Conservation (phyloP, 805 yeast genomes). For the Wickerhamiella domercqiae region DNA sequence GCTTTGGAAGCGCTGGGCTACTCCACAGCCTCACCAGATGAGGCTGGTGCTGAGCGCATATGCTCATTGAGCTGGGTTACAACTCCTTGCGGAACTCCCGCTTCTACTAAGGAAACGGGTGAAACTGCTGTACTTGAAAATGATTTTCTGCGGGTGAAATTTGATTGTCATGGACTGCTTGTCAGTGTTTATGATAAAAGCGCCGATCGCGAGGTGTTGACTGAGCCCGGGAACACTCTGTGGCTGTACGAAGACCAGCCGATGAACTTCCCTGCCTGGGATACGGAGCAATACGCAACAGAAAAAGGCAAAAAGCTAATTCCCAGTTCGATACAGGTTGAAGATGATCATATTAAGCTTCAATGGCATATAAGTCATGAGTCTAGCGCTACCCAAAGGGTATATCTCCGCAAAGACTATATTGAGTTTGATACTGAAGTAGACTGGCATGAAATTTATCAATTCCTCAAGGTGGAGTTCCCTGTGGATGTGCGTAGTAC, state of each 20-base stretch:
- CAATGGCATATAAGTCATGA: conserved; percentile 8
- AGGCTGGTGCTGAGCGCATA: conserved; percentile 3
- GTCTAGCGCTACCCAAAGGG: conserved; percentile 11
- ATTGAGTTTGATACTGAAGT: conserved; percentile 35
- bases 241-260: conserved; percentile 84
- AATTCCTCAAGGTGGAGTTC: conserved; percentile 87
- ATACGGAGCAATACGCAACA: conserved; percentile 78
- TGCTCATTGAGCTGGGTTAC: neutral
- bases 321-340: conserved; percentile 7
- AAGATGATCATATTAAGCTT: neutral
- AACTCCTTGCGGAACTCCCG: neutral
- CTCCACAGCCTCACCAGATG: conserved; percentile 1
- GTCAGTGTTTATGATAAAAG: conserved; percentile 48
- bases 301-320: conserved; percentile 47
- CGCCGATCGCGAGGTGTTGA: conserved; percentile 50
- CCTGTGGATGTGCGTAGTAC: conserved; percentile 73
- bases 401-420: conserved; percentile 27
- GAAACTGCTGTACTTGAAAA: conserved; percentile 35
- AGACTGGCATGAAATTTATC: conserved; percentile 76
- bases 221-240: conserved; percentile 63
- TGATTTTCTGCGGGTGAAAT: conserved; percentile 40
- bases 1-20: conserved; percentile 34
- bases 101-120: neutral
- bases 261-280: conserved; percentile 91
- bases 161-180: conserved; percentile 44